Conservation (phyloP, 768 basidiomycete genomes). For the Rhizopogon roseolus region DNA sequence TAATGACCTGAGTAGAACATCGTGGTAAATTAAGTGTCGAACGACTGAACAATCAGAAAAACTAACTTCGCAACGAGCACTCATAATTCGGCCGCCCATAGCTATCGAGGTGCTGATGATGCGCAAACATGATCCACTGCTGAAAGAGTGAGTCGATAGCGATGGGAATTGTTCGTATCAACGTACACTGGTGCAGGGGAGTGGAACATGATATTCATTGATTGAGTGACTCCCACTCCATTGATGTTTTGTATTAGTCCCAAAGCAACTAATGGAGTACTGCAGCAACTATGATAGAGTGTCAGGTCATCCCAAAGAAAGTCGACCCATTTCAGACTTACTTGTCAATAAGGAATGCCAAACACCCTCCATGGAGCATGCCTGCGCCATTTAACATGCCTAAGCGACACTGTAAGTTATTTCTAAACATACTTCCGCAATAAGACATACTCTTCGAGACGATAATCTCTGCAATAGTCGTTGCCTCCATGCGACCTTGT, state of each 20-base stretch:
- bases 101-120: slow-evolving; percentile 63
- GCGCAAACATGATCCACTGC: slow-evolving; percentile 53
- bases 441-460: slow-evolving; percentile 52
- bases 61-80: slow-evolving; percentile 64
- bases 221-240: slow-evolving; percentile 72
- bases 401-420: slow-evolving; percentile 15
- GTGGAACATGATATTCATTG: slow-evolving; percentile 66
- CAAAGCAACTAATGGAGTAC: slow-evolving; percentile 63
- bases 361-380: slow-evolving; percentile 72
- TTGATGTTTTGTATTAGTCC: slow-evolving; percentile 57
- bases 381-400: slow-evolving; percentile 75
- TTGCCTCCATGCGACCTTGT: slow-evolving; percentile 53
- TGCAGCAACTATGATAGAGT: slow-evolving; percentile 46
- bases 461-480: slow-evolving; percentile 55
- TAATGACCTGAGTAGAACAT: slow-evolving; percentile 40
- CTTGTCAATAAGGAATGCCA: slow-evolving; percentile 75
- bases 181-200: slow-evolving; percentile 61
- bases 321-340: slow-evolving; percentile 21
- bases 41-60: not conserved
- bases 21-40: slow-evolving; percentile 1
- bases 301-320: not conserved
- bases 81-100: slow-evolving; percentile 67
- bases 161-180: not conserved
- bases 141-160: slow-evolving; percentile 4
- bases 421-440: not conserved